These are phyloP conservation scores for Helotiales sp. DNA, from an alignment of 2,329 filamentous ascomycete species.

Conservation along the genomic window DNA sequence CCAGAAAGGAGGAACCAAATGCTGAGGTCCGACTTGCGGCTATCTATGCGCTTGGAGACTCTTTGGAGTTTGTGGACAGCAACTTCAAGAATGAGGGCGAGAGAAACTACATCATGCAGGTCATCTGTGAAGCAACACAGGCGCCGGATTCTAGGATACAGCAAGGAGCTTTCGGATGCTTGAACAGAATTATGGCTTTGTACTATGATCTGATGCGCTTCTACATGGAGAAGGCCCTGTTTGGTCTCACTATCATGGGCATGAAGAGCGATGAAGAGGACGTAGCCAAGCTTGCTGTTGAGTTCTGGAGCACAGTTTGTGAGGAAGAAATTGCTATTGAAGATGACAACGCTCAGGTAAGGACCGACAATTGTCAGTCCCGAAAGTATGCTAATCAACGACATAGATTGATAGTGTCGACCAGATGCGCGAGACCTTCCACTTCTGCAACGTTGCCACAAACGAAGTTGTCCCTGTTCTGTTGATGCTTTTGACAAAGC, in stretches of 20 bases:
- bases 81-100: slow-evolving; percentile 99
- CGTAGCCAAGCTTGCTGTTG: slow-evolving; percentile 94
- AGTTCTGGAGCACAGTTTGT: slow-evolving; percentile 99
- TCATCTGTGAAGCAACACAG: slow-evolving; percentile 98
- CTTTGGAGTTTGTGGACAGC: slow-evolving; percentile 93
- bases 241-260: slow-evolving; percentile 93
- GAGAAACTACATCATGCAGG: slow-evolving; percentile 99
- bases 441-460: slow-evolving; percentile 91
- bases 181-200: slow-evolving; percentile 97
- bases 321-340: slow-evolving; percentile 98
- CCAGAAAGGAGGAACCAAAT: slow-evolving; percentile 93
- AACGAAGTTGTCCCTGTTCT: slow-evolving; percentile 93
- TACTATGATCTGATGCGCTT: slow-evolving; percentile 99
- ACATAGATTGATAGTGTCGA: slow-evolving; percentile 31
- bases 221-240: slow-evolving; percentile 99
- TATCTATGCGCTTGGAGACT: slow-evolving; percentile 92
- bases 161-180: slow-evolving; percentile 91
- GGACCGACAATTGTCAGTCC: slow-evolving; percentile 19
- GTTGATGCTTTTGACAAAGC: slow-evolving; percentile 85
- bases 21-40: slow-evolving; percentile 87
- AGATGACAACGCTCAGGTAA: slow-evolving; percentile 85
- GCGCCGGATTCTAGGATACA: slow-evolving; percentile 88
- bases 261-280: slow-evolving; percentile 99
- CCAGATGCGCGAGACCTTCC: slow-evolving; percentile 86
- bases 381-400: slow-evolving; percentile 1